Evolutionary conservation across 441 rosid species (phyloP), one percentile per base, ranked within the genome.

Genomic region (Raphanus hybrid): DNA sequence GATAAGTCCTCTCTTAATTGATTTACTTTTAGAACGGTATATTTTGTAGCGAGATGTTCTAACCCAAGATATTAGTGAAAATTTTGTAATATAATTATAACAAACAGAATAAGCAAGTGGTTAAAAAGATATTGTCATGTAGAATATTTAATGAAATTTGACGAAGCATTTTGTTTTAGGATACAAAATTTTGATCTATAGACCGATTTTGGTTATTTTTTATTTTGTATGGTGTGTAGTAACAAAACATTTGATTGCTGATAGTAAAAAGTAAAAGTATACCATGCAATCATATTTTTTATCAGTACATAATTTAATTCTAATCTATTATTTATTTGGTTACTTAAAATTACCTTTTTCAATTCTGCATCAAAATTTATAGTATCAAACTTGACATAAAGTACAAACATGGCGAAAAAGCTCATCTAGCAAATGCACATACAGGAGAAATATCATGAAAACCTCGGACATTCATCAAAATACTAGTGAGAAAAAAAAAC

Each of bases 1-100:
- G 82, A 78, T 68, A 54, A 55, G 67, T 74, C 75, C 5, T 34
- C 29, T 78, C 74, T n/a, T 78, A 54, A 9, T 73, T 74, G 63
- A 6, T 15, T 55, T 50, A 61, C 60, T 73, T 62, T 78, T 18
- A 1, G 66, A 62, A 68, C 43, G 66, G 70, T 8, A 73, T 41
- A 78, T 15, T 37, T 71, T 67, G 9, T 65, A 29, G 68, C 61
- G 68, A 12, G 5, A n/a, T 71, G 8, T 65, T 65, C 29, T 27
- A 5, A 62, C 48, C n/a, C 32, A n/a, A n/a, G 15, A 18, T 69
- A 29, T 14, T 69, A 27, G 45, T 64, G 63, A 43, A 27, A 8
- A 6, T 16, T 41, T 39, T 75, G 12, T 15, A 41, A 48, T 48
- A 3, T 14, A 71, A 8, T 14, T 9, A 14, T 3, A 57, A 70